Evolutionary conservation across 108 stramenopile genomes (phyloP).

Genomic region (Epipyxis sp.): DNA sequence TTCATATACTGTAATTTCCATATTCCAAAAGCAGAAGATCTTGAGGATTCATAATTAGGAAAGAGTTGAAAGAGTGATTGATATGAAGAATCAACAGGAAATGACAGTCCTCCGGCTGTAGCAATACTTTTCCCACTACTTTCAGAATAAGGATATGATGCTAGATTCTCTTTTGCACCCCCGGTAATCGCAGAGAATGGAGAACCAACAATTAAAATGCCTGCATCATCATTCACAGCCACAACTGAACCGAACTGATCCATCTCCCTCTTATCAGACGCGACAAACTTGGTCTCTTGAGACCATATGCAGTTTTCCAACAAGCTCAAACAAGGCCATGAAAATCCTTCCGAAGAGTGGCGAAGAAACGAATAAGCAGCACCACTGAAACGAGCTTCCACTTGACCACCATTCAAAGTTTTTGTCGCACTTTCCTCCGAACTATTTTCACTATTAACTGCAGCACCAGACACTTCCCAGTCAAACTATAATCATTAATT

Average conservation of each 20-base stretch:
- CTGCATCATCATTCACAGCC: slow-evolving; percentile 54
- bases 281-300: slow-evolving; percentile 54
- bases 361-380: neutral
- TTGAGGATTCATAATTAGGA: slow-evolving; percentile 5
- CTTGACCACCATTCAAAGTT: neutral
- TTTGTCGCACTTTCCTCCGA: neutral
- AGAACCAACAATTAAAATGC: slow-evolving; percentile 63
- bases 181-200: slow-evolving; percentile 27
- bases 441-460: neutral
- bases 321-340: neutral
- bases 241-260: slow-evolving; percentile 58
- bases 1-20: slow-evolving; percentile 35
- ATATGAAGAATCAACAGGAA: slow-evolving; percentile 11
- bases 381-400: neutral
- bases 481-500: no score
- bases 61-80: slow-evolving; percentile 27
- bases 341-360: neutral
- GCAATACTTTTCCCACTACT: slow-evolving; percentile 42
- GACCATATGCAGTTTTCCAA: slow-evolving; percentile 60
- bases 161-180: slow-evolving; percentile 36
- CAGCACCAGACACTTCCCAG: slow-evolving; percentile 55
- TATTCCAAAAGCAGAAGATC: slow-evolving; percentile 26
- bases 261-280: slow-evolving; percentile 65
- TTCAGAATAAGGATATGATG: slow-evolving; percentile 42
- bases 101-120: slow-evolving; percentile 34